Evolutionary conservation across 345 rosid genomes (phyloP), one percentile per base, ranked within the genome.

Genomic region (Corymbia maculata): DNA sequence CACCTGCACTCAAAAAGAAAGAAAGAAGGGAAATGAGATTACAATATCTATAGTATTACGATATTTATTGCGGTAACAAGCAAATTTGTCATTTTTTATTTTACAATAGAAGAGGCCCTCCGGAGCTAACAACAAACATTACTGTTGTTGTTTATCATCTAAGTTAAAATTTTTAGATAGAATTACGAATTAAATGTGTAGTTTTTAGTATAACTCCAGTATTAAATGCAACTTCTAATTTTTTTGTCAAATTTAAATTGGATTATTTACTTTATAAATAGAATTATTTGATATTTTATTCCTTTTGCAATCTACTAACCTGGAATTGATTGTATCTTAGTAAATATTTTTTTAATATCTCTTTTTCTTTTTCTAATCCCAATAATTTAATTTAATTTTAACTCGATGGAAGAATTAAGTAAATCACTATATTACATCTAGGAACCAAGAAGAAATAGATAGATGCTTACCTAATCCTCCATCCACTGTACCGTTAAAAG

Each of bases 401-500:
- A 11, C 26, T 59, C 30, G 3, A 59, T 26, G 2, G 68, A 59
- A 59, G 30, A 59, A 59, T 10, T 59, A 11, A 59, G 5, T 66
- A 42, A n/a, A 66, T n/a, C 19, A 0, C 79, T 7, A 30, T 8
- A 16, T 8, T 30, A 30, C 6, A 30, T 30, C 22, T 68, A 68
- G 30, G 21, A 15, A 68, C 9, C 1, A 4, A 30, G 21, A 66
- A 66, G 79, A 7, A 30, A 68, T 68, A 68, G 6, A 68, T 68
- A 2, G 44, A 5, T 68, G 22, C 79, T 15, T 68, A 68, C 79
- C 44, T 68, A 15, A 1, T 68, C 44, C 22, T 68, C 44, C 1
- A 0, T 66, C 44, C 79, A 15, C 14, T 30, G 21, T 30, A 66
- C 42, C 3, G 2, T 0, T 30, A 0, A 3, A 4, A 0, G 5